A percentile compares a stretch with the other conserved stretches of the same genome.
Conservation (phyloP, 345 rosid species). For the Raphanus sativus region DNA sequence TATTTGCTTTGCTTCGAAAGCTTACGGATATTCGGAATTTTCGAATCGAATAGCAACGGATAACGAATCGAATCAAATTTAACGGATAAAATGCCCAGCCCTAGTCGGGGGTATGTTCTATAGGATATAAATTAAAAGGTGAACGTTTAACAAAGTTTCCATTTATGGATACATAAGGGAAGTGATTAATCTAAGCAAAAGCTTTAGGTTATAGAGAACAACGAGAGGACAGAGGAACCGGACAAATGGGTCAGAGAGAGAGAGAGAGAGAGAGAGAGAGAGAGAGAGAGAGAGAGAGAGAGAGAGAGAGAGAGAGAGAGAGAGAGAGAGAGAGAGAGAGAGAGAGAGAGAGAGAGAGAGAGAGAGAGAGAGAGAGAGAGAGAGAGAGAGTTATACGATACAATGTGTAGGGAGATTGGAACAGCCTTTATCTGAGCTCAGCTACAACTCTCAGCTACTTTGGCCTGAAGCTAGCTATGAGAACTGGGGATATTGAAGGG, state of each 20-base stretch:
- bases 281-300: background rate
- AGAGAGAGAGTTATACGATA: background rate
- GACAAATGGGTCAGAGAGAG: constrained; percentile 38
- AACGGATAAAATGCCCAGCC: too few species aligned
- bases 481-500: constrained; percentile 33
- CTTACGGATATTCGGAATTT: too few species aligned
- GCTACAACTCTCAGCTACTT: constrained; percentile 65
- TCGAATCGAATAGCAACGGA: too few species aligned
- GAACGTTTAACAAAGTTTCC: constrained; percentile 34
- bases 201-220: constrained; percentile 25
- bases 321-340: constrained; percentile 41
- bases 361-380: constrained; percentile 39
- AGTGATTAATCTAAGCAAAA: constrained; percentile 31
- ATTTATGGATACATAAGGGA: constrained; percentile 35
- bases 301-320: constrained; percentile 14
- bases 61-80: too few species aligned
- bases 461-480: constrained; percentile 58
- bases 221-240: constrained; percentile 37
- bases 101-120: constrained; percentile 15
- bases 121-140: constrained; percentile 21
- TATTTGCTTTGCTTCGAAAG: too few species aligned
- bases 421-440: constrained; percentile 71
- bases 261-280: constrained; percentile 8
- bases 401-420: constrained; percentile 52
- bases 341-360: constrained; percentile 41